Base-by-base conservation (phyloP, 2,329 filamentous ascomycete species). In the Neofusicoccum laricinum region DNA sequence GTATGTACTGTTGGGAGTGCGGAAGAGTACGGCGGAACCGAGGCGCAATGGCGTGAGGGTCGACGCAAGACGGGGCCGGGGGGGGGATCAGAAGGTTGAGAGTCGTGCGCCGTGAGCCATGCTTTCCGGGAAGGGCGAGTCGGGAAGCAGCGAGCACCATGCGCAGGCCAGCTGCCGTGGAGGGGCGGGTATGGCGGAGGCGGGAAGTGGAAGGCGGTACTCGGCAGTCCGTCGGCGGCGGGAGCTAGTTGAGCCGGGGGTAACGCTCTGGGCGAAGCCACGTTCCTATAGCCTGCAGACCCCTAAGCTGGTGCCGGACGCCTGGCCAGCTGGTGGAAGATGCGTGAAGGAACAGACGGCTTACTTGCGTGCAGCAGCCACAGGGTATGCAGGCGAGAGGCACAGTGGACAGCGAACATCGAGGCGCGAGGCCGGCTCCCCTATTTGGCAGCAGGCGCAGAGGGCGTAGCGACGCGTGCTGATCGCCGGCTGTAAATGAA, bases 301-400 rank as follows among this genome's bases (percentile, higher is more conserved):
- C 55, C 55, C 55, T 59, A 59, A 46, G 55, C n/a, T 14, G 25
- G 21, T 14, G 49, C 25, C 32, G 55, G 55, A 45, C 55, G 55
- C 55, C 55, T 46, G 55, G 55, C 55, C 55, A 59, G n/a, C 55
- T 2, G 34, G 58, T 40, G 43, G 58, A 41, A 40, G 30, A 38
- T 61, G 58, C 43, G 58, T 50, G 58, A 61, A 61, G 45, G 58
- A 61, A 40, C 46, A 45, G 58, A 61, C 58, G 45, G 58, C 58
- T 50, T 50, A 61, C 46, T 50, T 61, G 58, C 17, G 58, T 40
- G 25, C 58, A 61, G 58, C 58, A 30, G 25, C 25, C 57, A 61
- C 57, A 19, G 57, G 43, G 25, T 10, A 61, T 61, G 58, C 58
- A 61, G 45, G 36, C 46, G 57, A 46, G 41, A 48, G 41, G 57